Percentiles rank a stretch among this genome's conserved stretches.
phyloP scores from a whole-genome alignment of 1,284 basidiomycete genomes.

The Gymnopus androsaceus region DNA sequence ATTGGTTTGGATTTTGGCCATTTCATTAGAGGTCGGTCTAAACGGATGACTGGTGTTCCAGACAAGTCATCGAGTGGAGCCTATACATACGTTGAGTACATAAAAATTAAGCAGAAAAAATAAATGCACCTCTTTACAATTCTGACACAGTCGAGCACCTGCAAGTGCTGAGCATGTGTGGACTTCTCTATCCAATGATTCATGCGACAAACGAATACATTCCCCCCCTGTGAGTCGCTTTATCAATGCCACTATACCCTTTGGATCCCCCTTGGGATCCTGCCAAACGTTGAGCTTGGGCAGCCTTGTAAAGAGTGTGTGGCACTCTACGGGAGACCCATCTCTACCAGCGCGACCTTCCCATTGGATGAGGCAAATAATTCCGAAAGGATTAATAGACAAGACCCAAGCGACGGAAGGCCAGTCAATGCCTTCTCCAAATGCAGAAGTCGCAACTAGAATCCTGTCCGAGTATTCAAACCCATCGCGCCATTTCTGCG shows the following conservation, averaged over 20 bases:
- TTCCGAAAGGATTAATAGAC: not conserved
- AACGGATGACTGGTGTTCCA: no score
- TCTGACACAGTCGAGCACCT: not conserved
- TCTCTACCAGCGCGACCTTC: not conserved
- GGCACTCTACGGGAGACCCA: not conserved
- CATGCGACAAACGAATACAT: not conserved
- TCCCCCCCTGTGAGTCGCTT: not conserved
- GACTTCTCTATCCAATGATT: not conserved
- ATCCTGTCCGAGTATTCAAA: not conserved
- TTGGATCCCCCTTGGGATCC: not conserved
- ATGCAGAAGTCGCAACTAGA: not conserved
- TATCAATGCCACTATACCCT: not conserved
- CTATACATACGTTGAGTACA: no score
- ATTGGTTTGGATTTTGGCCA: no score
- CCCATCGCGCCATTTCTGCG: not conserved
- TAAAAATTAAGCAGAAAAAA: not conserved
- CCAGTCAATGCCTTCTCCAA: conserved; percentile 4
- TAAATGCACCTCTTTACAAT: not conserved
- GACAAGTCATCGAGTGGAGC: no score
- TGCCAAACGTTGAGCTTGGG: not conserved
- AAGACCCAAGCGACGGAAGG: not conserved
- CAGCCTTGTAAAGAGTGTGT: not conserved
- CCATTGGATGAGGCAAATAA: not conserved
- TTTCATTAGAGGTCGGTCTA: no score
- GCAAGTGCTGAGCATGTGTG: not conserved